Evolutionary conservation across 768 basidiomycete genomes (phyloP).

Genomic region (Dictyophora rubrovolvata): DNA sequence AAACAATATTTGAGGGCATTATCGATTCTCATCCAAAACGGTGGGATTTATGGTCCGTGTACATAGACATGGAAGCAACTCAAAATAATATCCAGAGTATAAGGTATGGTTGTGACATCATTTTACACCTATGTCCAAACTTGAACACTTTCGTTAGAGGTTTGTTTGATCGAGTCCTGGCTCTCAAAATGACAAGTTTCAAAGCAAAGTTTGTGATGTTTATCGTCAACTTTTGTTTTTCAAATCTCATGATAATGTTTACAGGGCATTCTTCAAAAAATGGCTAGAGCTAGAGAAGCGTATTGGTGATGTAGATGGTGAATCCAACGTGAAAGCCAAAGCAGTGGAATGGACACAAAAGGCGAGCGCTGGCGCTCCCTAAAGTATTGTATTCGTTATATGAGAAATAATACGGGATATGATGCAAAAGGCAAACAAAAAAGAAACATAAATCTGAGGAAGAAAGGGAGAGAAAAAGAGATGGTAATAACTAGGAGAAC

Average conservation of each 20-base stretch:
- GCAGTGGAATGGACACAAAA: slow-evolving; percentile 87
- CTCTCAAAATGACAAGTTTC: slow-evolving; percentile 83
- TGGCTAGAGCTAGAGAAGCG: slow-evolving; percentile 84
- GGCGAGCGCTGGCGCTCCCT: slow-evolving; percentile 23
- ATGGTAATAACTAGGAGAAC: not conserved
- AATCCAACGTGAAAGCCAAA: slow-evolving; percentile 69
- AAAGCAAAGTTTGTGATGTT: slow-evolving; percentile 77
- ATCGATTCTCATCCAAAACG: slow-evolving; percentile 92
- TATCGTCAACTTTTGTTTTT: slow-evolving; percentile 10
- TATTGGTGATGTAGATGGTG: slow-evolving; percentile 81
- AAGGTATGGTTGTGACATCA: slow-evolving; percentile 35
- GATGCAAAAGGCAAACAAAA: slow-evolving; percentile 24
- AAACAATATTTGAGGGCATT: slow-evolving; percentile 94
- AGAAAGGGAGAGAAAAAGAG: not conserved
- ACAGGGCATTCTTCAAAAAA: slow-evolving; percentile 92
- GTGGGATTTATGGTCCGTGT: slow-evolving; percentile 92
- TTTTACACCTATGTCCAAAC: not conserved
- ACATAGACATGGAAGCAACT: slow-evolving; percentile 91
- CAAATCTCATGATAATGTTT: slow-evolving; percentile 3
- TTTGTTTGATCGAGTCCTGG: slow-evolving; percentile 76
- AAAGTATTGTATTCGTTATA: slow-evolving; percentile 5
- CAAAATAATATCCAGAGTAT: slow-evolving; percentile 71
- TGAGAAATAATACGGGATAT: not conserved
- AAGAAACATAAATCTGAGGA: slow-evolving; percentile 7
- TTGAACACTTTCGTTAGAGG: slow-evolving; percentile 36